Percentiles rank a stretch among this genome's conserved stretches.
Evolutionary conservation across 495 filamentous ascomycete species (phyloP).

Genomic region (Podospora appendiculata): DNA sequence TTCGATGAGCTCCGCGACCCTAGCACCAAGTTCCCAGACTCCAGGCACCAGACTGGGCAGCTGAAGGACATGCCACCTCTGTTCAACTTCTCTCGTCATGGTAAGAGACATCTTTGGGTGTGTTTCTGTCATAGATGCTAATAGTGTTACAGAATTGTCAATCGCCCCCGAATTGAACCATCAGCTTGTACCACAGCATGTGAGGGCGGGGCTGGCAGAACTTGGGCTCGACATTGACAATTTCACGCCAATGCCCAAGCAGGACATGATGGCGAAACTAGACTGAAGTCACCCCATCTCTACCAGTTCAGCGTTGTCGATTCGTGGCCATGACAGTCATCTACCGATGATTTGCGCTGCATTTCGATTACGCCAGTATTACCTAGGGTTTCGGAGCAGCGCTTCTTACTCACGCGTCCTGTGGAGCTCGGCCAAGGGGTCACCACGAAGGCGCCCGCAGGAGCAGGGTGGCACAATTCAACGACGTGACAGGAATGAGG

Average conservation of each 20-base stretch:
- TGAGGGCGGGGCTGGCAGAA: conserved; percentile 61
- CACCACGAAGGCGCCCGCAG: conserved; percentile 11
- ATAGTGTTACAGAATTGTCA: conserved; percentile 66
- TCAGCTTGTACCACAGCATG: conserved; percentile 77
- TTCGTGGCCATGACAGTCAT: conserved; percentile 8
- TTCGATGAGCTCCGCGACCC: conserved; percentile 95
- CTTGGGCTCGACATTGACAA: conserved; percentile 89
- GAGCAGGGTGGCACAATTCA: conserved; percentile 5
- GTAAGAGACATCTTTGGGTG: conserved; percentile 42
- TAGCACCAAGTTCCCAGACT: conserved; percentile 82
- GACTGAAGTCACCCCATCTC: conserved; percentile 54
- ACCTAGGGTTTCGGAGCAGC: conserved; percentile 17
- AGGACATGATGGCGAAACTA: conserved; percentile 95
- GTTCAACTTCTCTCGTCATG: conserved; percentile 91
- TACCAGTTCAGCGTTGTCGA: conserved; percentile 8
- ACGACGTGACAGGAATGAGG: conserved; percentile 8
- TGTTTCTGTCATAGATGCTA: neutral
- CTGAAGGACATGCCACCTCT: conserved; percentile 74
- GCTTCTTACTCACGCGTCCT: conserved; percentile 15
- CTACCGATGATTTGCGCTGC: conserved; percentile 15
- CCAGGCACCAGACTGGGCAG: conserved; percentile 71
- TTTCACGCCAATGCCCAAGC: conserved; percentile 80
- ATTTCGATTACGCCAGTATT: conserved; percentile 20
- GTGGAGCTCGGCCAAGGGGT: conserved; percentile 18
- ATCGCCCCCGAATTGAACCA: conserved; percentile 83